Percentiles rank a stretch among this genome's conserved stretches.
These are phyloP conservation scores for Candida namnaoensis DNA, from an alignment of 805 yeast genomes.

Conservation along the genomic window DNA sequence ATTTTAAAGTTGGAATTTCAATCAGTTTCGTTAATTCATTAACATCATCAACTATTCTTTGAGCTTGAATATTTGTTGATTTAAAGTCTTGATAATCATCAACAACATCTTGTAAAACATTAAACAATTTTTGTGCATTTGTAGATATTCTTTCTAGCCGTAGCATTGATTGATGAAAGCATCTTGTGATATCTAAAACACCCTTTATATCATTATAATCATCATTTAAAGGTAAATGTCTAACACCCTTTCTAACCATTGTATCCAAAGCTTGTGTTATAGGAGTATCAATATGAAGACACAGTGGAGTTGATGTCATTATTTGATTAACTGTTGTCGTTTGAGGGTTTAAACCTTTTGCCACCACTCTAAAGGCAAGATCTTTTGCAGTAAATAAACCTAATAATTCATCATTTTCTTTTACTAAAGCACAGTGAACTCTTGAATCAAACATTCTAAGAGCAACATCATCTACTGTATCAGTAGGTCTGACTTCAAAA, in stretches of 20 bases:
- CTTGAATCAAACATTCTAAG: conserved; percentile 27
- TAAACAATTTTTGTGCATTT: conserved; percentile 24
- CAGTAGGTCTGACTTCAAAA: conserved; percentile 24
- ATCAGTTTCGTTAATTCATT: conserved; percentile 26
- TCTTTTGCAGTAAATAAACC: conserved; percentile 39
- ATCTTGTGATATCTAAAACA: conserved; percentile 34
- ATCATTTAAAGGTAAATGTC: conserved; percentile 34
- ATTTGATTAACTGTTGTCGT: conserved; percentile 23
- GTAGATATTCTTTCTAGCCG: conserved; percentile 30
- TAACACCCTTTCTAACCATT: conserved; percentile 31
- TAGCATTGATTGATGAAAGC: conserved; percentile 37
- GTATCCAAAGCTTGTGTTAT: conserved; percentile 31
- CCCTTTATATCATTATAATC: conserved; percentile 29
- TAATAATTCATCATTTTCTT: conserved; percentile 18
- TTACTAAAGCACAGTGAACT: conserved; percentile 32
- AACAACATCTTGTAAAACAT: conserved; percentile 20
- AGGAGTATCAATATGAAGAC: conserved; percentile 25
- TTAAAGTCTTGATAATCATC: conserved; percentile 17
- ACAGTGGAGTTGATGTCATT: conserved; percentile 30
- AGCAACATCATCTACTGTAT: conserved; percentile 24
- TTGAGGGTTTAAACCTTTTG: conserved; percentile 19
- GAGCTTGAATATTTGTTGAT: conserved; percentile 10
- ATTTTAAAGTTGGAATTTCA: conserved; percentile 31
- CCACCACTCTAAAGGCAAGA: conserved; percentile 33
- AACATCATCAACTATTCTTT: conserved; percentile 23